Evolutionary conservation across 441 rosid genomes (phyloP), one percentile per base, ranked within the genome.

Genomic region (Gossypium aridum): DNA sequence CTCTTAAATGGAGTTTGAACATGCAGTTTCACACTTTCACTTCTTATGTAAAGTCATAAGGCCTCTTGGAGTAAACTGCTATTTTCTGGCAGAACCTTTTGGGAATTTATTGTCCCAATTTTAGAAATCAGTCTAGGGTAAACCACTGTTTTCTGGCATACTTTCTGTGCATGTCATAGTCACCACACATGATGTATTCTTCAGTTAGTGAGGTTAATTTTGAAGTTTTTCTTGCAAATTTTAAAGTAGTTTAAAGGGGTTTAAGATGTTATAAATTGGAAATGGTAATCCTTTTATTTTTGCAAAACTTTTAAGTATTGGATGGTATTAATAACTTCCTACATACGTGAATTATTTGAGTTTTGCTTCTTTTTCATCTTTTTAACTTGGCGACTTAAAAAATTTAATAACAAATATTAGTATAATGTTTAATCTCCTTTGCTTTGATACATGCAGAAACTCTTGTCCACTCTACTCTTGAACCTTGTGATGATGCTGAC

Each of bases 391-490:
- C 28, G 60, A 4, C 16, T 16, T 9, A 53, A 53, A 9, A 6
- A 70, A n/a, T 7, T 51, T 51, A 69, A 53, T 51, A 70, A 53
- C 9, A 53, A 28, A 53, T 70, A 49, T 28, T 25, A 7, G 19
- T 26, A 51, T 51, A 26, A 51, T 72, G 16, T 70, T 72, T 61
- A 59, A 55, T 43, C n/a, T 64, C 64, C 17, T n/a, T 67, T 54
- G n/a, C 56, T 80, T 76, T 68, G 65, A 16, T 61, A 62, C 76
- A 43, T 79, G 88, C 93, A 94, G 99, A 94, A 88, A 94, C 99
- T 70, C 89, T 94, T 13, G 97, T 94, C 70, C 99, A 94, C 80
- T 94, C 99, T 74, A 88, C 98, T 31, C 75, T 90, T 81, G 96
- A 94, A 72, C 85, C 85, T n/a, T 88, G 94, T 79, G 88, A 78